A percentile compares a stretch with the other conserved stretches of the same genome.
Conservation (phyloP, 345 rosid species). For the Adansonia digitata region DNA sequence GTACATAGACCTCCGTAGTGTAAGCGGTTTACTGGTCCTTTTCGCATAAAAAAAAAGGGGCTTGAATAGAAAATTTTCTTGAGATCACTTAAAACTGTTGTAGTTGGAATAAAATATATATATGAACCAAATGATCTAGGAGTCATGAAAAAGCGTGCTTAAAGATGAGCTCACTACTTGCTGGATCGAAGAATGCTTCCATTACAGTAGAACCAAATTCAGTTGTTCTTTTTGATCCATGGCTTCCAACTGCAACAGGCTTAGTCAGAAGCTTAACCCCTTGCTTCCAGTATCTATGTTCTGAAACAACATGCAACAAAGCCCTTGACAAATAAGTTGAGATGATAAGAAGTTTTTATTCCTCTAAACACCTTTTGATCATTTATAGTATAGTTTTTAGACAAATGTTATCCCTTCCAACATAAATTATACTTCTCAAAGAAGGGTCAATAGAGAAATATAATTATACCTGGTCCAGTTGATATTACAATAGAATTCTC, state of each 20-base stretch:
- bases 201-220: constrained; percentile 34
- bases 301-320: constrained; percentile 30
- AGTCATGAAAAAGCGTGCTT: constrained; percentile 34
- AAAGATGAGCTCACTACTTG: constrained; percentile 51
- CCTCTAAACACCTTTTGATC: neutral
- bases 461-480: constrained; percentile 65
- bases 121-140: neutral
- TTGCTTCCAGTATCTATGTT: constrained; percentile 75
- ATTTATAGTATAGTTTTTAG: neutral
- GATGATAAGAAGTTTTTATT: neutral
- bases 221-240: constrained; percentile 6
- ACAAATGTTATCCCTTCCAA: neutral
- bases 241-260: constrained; percentile 44
- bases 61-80: neutral
- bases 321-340: neutral
- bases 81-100: neutral
- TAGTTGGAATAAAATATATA: too few relatives aligned
- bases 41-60: too few relatives aligned
- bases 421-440: neutral
- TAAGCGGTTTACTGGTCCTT: too few relatives aligned
- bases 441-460: neutral
- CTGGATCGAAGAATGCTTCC: constrained; percentile 63
- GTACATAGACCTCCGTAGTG: too few relatives aligned
- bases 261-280: constrained; percentile 76
- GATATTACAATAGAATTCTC: constrained; percentile 45